Evolutionary conservation across 1,284 basidiomycete species (phyloP), one percentile per base, ranked within the genome.

Genomic region (Fomes fomentarius): DNA sequence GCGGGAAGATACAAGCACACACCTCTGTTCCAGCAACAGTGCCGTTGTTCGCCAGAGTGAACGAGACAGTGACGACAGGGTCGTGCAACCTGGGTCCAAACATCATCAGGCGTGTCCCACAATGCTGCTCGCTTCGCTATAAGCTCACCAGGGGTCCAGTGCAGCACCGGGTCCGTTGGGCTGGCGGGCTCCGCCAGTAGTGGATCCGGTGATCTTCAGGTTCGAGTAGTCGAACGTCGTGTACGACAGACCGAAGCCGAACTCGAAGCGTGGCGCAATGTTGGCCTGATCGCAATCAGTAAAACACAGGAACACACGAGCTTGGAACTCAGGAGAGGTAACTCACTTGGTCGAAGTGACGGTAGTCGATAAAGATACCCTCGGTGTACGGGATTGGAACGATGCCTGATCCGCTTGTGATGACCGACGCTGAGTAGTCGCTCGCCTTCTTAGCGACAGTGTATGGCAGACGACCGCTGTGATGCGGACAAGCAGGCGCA

Each of bases 261-360:
- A 84, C 49, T 75, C 67, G 56, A 66, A 73, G 17, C 70, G 68
- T 9, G 71, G 71, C 1, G 63, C 58, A 31, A 73, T 71, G 54
- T 62, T 62, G 5, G 61, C 61, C 65, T 66, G 26, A 11, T 2
- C 9, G 5, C 21, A 12, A 7, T 11, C 21, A 24, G 3, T 12
- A 11, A 17, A 12, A 22, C 9, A 17, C 19, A n/a, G n/a, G 5
- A 24, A 2, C 21, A 24, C 8, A 24, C 9, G 11, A 2, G 11
- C 11, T 40, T 14, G 19, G 19, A 4, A 7, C 10, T 11, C 8
- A 7, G 0, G 4, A 35, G 12, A 25, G 7, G 19, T 26, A 17
- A 72, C 79, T 69, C 57, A 85, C 78, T 47, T 80, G 75, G 60
- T 92, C 87, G 66, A 93, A 93, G 67, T 84, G 81, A 19, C 89